Base-by-base conservation (phyloP, 768 basidiomycete species). In the Tephrocybe sp. region DNA sequence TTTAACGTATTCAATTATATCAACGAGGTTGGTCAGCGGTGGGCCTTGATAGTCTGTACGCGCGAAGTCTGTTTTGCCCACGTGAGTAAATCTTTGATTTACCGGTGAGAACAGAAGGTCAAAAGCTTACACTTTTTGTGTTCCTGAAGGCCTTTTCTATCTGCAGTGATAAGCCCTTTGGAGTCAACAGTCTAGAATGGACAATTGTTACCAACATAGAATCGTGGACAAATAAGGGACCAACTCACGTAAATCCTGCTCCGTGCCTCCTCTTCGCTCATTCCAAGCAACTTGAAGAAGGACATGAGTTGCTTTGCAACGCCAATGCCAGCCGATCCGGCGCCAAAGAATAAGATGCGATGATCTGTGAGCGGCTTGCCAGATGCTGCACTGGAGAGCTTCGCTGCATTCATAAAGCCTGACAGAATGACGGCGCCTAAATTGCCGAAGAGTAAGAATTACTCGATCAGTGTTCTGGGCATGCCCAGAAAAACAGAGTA, bases 261-360 rank as follows among this genome's bases (percentile, higher is more conserved):
- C 60, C 69, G 79, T 5, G 89, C 88, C 56, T 88, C 84, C 52
- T 87, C 79, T 56, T 79, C 83, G 16, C 68, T 72, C 65, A 89
- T 55, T 8, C 87, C 86, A 36, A 78, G 69, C 57, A 88, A 67
- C 45, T 78, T 87, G 74, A 92, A 91, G 75, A 92, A 94, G 49
- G 86, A 87, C 64, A 83, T 73, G 23, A 89, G 73, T 63, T 94
- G 91, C 68, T 83, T 84, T 39, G 87, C 92, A 34, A 96, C 93
- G 48, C 92, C 93, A 45, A 94, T 87, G 39, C 92, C 92, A 7
- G 89, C 87, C 10, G 85, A 87, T 0, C 93, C 93, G 1, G 92
- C 91, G n/a, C 93, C 93, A 45, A 89, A 84, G 77, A 96, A 94
- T 45, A 95, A 74, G 60, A 95, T 87, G 39, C 81, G 80, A 59